Percentiles rank a stretch among this genome's conserved stretches.
phyloP scores from a whole-genome alignment of 108 stramenopile species.

The Licmophora abbreviata region DNA sequence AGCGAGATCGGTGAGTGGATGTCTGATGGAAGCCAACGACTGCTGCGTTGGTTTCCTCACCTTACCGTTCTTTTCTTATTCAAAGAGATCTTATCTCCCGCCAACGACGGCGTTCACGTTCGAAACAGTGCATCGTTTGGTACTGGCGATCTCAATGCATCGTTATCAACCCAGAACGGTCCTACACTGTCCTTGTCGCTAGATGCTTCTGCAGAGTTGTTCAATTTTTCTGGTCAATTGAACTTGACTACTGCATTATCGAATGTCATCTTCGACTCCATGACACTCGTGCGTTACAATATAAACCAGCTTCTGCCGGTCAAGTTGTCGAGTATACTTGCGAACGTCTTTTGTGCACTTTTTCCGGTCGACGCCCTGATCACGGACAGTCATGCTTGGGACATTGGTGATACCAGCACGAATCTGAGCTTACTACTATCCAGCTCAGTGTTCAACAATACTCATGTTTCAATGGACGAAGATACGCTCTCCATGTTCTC shows the following conservation, averaged over 20 bases:
- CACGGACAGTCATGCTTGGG: too few relatives aligned
- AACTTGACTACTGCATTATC: neutral
- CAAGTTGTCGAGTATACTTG: neutral
- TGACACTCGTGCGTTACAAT: neutral
- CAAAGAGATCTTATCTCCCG: conserved; percentile 3
- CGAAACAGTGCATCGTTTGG: neutral
- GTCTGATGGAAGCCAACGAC: neutral
- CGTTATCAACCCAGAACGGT: neutral
- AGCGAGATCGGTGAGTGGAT: conserved; percentile 9
- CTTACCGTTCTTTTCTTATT: neutral
- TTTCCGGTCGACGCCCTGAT: too few relatives aligned
- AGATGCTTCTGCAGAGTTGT: neutral
- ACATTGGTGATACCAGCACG: too few relatives aligned
- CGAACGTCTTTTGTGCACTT: too few relatives aligned
- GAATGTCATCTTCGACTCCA: neutral
- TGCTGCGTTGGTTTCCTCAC: conserved; percentile 5
- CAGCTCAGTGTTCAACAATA: too few relatives aligned
- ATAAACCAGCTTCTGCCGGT: neutral
- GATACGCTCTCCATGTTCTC: too few relatives aligned
- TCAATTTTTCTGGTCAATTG: neutral
- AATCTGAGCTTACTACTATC: too few relatives aligned
- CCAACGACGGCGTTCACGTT: neutral
- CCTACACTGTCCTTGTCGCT: neutral
- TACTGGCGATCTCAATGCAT: neutral
- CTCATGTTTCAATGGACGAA: too few relatives aligned